These are phyloP conservation scores for Metschnikowia dekortorum DNA, from an alignment of 805 yeast species.

Conservation along the genomic window DNA sequence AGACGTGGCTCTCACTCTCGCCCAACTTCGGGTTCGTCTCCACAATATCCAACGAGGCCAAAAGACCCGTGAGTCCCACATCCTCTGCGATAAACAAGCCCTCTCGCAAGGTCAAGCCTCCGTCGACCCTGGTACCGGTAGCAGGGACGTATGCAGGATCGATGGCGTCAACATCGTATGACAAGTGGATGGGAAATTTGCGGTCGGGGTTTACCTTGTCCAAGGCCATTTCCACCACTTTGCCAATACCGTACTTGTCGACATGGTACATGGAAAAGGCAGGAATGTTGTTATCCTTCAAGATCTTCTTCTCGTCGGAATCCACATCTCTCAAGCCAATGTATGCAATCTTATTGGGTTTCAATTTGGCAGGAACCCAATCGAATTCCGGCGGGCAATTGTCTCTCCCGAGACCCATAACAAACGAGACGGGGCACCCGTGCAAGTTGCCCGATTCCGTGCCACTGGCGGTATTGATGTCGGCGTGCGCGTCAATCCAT, in stretches of 20 bases:
- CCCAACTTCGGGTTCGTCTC: conserved; percentile 92
- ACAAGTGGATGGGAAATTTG: conserved; percentile 72
- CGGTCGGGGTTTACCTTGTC: conserved; percentile 68
- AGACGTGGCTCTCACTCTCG: conserved; percentile 64
- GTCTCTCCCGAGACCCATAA: conserved; percentile 72
- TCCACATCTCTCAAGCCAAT: conserved; percentile 95
- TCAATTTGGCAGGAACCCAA: conserved; percentile 75
- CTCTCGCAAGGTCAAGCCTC: conserved; percentile 91
- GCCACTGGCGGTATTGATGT: conserved; percentile 81
- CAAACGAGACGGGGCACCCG: conserved; percentile 93
- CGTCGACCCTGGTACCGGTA: conserved; percentile 96
- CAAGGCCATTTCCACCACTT: conserved; percentile 89
- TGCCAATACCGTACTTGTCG: conserved; percentile 88
- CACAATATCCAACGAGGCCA: conserved; percentile 85
- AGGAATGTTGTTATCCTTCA: conserved; percentile 65
- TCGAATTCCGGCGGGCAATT: conserved; percentile 66
- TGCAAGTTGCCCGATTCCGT: conserved; percentile 89
- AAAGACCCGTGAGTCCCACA: conserved; percentile 82
- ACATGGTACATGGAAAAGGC: conserved; percentile 96
- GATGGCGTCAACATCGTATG: conserved; percentile 95
- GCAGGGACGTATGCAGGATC: conserved; percentile 95
- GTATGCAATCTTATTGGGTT: conserved; percentile 73
- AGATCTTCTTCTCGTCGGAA: conserved; percentile 70
- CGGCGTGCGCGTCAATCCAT: conserved; percentile 99
- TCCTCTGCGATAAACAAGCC: conserved; percentile 91